A percentile compares a stretch with the other conserved stretches of the same genome.
Evolutionary conservation across 1,139 yeast species (phyloP).

Genomic region (Zygosaccharomyces sapae): DNA sequence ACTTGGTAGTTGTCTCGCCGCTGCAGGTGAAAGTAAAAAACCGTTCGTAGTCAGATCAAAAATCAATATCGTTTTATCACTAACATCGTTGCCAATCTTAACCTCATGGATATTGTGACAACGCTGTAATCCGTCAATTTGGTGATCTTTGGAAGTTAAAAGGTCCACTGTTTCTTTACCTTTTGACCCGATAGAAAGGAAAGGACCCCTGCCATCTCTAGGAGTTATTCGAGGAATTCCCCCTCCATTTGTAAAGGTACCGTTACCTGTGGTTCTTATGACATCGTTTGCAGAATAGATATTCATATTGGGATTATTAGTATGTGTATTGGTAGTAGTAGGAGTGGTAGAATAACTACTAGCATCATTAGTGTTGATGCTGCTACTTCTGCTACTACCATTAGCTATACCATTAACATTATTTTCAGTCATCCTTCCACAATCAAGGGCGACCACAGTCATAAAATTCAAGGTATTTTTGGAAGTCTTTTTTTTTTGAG

Average conservation of each 20-base stretch:
- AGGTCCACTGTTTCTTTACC: conserved; percentile 6
- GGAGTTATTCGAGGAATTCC: conserved; percentile 2
- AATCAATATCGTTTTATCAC: conserved; percentile 15
- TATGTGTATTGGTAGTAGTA: neutral
- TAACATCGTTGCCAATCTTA: conserved; percentile 1
- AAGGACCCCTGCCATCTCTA: conserved; percentile 1
- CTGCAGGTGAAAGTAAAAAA: conserved; percentile 10
- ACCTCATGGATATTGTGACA: conserved; percentile 13
- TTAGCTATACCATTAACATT: neutral
- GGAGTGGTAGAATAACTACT: neutral
- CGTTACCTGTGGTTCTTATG: neutral
- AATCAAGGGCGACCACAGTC: neutral
- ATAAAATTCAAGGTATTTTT: neutral
- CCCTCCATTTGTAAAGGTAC: neutral
- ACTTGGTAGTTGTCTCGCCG: conserved; percentile 4
- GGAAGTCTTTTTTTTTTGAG: neutral
- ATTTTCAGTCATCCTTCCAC: conserved; percentile 3
- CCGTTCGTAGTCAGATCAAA: conserved; percentile 22
- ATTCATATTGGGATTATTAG: neutral
- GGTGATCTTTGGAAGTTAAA: conserved; percentile 11
- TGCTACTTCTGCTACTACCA: neutral
- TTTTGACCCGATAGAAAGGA: conserved; percentile 3
- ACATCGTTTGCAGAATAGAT: conserved; percentile 6
- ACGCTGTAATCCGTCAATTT: conserved; percentile 14
- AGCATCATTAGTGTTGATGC: neutral